These are phyloP conservation scores for Bremia lactucae DNA, from an alignment of 352 stramenopile species.

Conservation along the genomic window DNA sequence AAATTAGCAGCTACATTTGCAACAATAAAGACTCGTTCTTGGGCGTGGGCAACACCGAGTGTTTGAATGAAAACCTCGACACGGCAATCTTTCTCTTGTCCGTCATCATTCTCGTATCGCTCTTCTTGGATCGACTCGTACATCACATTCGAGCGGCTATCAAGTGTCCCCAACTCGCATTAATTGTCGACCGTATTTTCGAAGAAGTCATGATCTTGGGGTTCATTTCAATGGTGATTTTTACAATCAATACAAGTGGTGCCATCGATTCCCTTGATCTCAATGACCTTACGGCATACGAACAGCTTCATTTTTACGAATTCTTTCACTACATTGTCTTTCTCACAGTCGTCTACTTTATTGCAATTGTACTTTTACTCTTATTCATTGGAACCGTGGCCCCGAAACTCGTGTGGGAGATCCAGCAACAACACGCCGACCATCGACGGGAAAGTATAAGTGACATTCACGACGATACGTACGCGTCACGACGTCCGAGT, in stretches of 20 bases:
- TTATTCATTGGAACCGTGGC: slow-evolving; percentile 79
- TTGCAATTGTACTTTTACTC: slow-evolving; percentile 74
- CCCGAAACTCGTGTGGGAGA: slow-evolving; percentile 67
- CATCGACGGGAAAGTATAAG: slow-evolving; percentile 16
- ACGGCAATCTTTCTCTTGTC: slow-evolving; percentile 66
- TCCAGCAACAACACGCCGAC: slow-evolving; percentile 20
- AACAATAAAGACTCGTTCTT: slow-evolving; percentile 54
- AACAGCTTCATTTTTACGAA: slow-evolving; percentile 82
- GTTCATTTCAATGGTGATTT: slow-evolving; percentile 85
- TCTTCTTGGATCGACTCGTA: slow-evolving; percentile 50
- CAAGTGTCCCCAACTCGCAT: slow-evolving; percentile 64
- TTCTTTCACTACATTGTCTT: slow-evolving; percentile 88
- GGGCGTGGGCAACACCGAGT: slow-evolving; percentile 72
- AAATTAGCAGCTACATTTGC: no score
- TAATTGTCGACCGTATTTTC: slow-evolving; percentile 81
- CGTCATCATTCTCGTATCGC: slow-evolving; percentile 67
- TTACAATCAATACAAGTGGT: slow-evolving; percentile 77
- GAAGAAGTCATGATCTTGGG: slow-evolving; percentile 85
- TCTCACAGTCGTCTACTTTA: slow-evolving; percentile 85
- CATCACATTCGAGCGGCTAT: slow-evolving; percentile 39
- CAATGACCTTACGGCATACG: slow-evolving; percentile 32
- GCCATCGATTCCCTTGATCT: slow-evolving; percentile 42
- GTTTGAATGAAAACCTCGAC: slow-evolving; percentile 56
- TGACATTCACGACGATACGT: slow-evolving; percentile 20
- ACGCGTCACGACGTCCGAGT: slow-evolving; percentile 11